Evolutionary conservation across 345 rosid species (phyloP).

Genomic region (Rhizophora mangle): DNA sequence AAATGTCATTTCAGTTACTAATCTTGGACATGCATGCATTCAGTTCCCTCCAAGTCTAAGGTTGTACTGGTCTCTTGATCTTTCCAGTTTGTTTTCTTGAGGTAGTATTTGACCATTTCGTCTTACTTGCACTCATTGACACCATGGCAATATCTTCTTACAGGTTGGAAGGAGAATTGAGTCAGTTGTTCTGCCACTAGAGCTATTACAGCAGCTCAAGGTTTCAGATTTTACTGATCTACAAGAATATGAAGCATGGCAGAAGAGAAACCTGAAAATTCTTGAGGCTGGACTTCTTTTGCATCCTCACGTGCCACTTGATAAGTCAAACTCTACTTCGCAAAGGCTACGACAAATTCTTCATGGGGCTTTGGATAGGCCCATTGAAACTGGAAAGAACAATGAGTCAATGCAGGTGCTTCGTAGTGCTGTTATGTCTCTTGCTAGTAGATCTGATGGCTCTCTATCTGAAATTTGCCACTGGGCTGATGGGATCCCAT

Average conservation of each 20-base stretch:
- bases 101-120: not conserved
- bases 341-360: conserved; percentile 75
- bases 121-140: not conserved
- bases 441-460: conserved; percentile 83
- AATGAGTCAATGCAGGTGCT: conserved; percentile 94
- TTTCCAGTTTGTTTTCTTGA: too few relatives aligned
- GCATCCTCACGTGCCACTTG: conserved; percentile 82
- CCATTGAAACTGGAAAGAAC: conserved; percentile 86
- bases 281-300: conserved; percentile 87
- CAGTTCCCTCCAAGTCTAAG: too few relatives aligned
- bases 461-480: conserved; percentile 72
- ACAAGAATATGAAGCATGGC: conserved; percentile 85
- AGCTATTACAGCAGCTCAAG: conserved; percentile 89
- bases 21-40: too few relatives aligned
- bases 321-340: conserved; percentile 54
- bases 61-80: too few relatives aligned
- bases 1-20: not conserved
- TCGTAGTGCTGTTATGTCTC: conserved; percentile 76
- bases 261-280: conserved; percentile 73
- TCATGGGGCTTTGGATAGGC: conserved; percentile 64
- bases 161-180: conserved; percentile 93
- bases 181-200: conserved; percentile 81
- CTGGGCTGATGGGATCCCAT: conserved; percentile 97
- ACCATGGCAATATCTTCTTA: conserved; percentile 6
- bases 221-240: conserved; percentile 79